Base-by-base conservation (phyloP, 768 basidiomycete species). In the Boletus rubescentipes region DNA sequence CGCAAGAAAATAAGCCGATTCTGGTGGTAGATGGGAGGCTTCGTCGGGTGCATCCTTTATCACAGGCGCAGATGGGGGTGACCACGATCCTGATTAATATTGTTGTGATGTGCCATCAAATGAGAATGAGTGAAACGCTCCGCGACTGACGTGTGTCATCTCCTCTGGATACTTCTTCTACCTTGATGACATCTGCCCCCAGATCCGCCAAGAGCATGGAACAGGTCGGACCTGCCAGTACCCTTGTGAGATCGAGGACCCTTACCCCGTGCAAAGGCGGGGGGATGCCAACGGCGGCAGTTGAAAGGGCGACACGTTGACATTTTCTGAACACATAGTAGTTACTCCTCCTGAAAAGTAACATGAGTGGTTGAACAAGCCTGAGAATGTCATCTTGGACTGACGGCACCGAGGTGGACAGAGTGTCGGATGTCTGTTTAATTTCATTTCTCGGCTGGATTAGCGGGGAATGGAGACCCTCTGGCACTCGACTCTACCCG, bases 171-270 rank as follows among this genome's bases (percentile, higher is more conserved):
- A 82, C 75, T 66, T 92, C 89, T 67, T 95, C 93, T 6, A 97
- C 83, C 69, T 97, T 98, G 69, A 97, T 82, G 29, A 98, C 93
- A 66, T 98, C 93, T 43, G 95, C 95, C 2, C 92, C 88, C 34
- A 95, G 73, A 72, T 95, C 93, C 8, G 87, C 93, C n/a, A 97
- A 78, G 55, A 96, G 79, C 93, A 95, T 91, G 2, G 93, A 91
- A n/a, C 88, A 84, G 2, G 87, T 88, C 31, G 93, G 93, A 0
- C 92, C 93, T n/a, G 93, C 93, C 45, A 98, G 75, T 1, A 97
- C 89, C 29, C 95, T 81, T 14, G 93, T 93, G 51, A 97, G 72
- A 71, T 98, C 95, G 21, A 98, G 76, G n/a, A 97, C 80, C 63
- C 80, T 84, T 59, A 95, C 75, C 15, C 91, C 93, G 57, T 80